Conservation (phyloP, 208 protist species). For the Leishmania tarentolae region DNA sequence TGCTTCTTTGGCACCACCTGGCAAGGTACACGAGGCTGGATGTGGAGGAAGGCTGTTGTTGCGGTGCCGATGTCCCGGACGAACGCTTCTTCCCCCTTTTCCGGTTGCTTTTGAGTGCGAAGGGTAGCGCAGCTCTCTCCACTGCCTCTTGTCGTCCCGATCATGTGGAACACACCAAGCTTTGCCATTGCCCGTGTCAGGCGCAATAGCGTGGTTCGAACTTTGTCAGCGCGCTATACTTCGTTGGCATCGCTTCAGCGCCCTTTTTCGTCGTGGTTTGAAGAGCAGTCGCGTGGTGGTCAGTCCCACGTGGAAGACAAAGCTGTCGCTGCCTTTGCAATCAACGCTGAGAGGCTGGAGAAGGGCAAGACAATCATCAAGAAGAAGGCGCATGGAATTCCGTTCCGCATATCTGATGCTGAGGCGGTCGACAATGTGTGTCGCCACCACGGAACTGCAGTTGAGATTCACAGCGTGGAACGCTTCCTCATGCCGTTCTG, state of each 20-base stretch:
- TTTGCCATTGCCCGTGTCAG: neutral
- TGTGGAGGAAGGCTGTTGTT: neutral
- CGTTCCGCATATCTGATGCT: constrained; percentile 78
- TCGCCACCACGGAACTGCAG: constrained; percentile 66
- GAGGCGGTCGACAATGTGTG: constrained; percentile 81
- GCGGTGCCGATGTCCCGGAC: neutral
- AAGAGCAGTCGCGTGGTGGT: constrained; percentile 38
- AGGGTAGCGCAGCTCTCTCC: neutral
- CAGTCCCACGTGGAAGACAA: constrained; percentile 23
- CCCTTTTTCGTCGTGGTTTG: constrained; percentile 64
- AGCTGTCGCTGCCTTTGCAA: constrained; percentile 59
- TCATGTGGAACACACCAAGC: neutral
- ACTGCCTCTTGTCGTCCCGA: neutral
- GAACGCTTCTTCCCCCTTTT: neutral
- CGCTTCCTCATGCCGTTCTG: constrained; percentile 89
- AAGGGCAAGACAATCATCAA: constrained; percentile 63
- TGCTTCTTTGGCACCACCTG: neutral
- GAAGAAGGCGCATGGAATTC: constrained; percentile 77
- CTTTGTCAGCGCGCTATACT: neutral
- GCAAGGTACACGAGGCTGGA: neutral
- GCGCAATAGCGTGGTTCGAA: neutral
- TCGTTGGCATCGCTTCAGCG: constrained; percentile 14
- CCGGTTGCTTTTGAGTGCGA: neutral
- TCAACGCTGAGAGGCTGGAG: constrained; percentile 69
- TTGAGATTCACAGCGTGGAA: constrained; percentile 70